Base-by-base conservation (phyloP, 352 stramenopile genomes). In the Elongisporangium undulatum region DNA sequence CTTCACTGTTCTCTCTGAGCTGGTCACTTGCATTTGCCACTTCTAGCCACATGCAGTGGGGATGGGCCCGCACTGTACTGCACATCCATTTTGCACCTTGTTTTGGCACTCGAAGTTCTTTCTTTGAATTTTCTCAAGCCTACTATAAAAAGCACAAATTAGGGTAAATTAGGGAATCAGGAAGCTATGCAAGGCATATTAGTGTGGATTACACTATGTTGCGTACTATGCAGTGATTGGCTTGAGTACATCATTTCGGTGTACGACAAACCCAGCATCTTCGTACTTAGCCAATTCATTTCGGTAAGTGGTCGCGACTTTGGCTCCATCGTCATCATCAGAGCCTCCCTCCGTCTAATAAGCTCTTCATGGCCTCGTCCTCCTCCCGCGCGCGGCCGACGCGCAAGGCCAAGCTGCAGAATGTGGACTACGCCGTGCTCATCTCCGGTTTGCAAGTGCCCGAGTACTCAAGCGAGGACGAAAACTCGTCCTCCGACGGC, bases 341-440 rank as follows among this genome's bases (percentile, higher is more conserved):
- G 34, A 15, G 34, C 34, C 34, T 45, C 34, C 34, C 34, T 45
- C 34, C 34, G 4, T 45, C 12, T 17, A 4, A 9, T 17, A 3
- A 3, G 12, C 4, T 7, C 12, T 7, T 10, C 34, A 45, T 45
- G 34, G 34, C 34, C 34, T 45, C 41, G 17, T 24, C 62, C 49
- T 20, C 50, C 10, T 16, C 53, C 15, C 68, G 54, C 17, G 52
- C 58, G 50, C 79, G 80, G 23, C 79, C 79, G 13, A 63, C 71
- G 56, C 83, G 83, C 55, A 85, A 85, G 29, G 83, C 79, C 23
- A 92, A 92, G 74, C 79, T 82, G 50, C 75, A 75, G 26, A 82
- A 86, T 53, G 77, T 92, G 26, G 80, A 92, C 74, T 92, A 92
- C 62, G 83, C 83, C 24, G 77, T 89, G 69, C 70, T 92, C n/a